Base-by-base conservation (phyloP, 116 monocot species). In the Trichopus zeylanicus region DNA sequence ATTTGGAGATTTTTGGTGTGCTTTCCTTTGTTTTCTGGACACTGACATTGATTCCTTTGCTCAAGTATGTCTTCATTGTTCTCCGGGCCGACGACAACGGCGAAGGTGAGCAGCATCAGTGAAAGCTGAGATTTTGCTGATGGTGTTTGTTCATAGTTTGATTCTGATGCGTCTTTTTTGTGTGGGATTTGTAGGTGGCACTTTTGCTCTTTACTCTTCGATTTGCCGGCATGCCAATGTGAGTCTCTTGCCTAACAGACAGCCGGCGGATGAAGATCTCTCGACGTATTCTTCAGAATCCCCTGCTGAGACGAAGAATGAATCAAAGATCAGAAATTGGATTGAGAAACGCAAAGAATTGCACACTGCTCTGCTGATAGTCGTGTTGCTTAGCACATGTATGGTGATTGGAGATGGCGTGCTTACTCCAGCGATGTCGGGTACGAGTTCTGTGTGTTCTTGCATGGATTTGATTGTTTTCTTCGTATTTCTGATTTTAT, bases 381-480 rank as follows among this genome's bases (percentile, higher is more conserved):
- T 81, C 18, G 85, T 79, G n/a, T 70, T 85, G 85, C 58, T 85
- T 32, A 81, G 85, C 2, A 77, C 80, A 26, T 80, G 85, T 57
- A 85, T 85, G 85, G 85, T 85, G n/a, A 80, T 85, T 62, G 77
- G 85, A 55, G 85, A 85, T 64, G 85, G 85, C 15, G 70, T 85
- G 20, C 81, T 85, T 31, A 80, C 76, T 56, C 80, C 85, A 13
- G 76, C 80, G 21, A 64, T 85, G 29, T 80, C 85, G 31, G 85
- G 85, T 77, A 53, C 42, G 15, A 6, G 7, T 27, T 6, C 20
- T 18, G 32, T 56, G 22, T 26, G 24, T 29, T 33, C 16, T 18
- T 7, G 27, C 3, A 26, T 19, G 19, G 1, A 18, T 7, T 15
- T 38, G 1, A 32, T 11, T 4, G 39, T 60, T 11, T 51, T 66